These are phyloP conservation scores for Podospora anserina DNA, from an alignment of 495 filamentous ascomycete species.

Conservation along the genomic window DNA sequence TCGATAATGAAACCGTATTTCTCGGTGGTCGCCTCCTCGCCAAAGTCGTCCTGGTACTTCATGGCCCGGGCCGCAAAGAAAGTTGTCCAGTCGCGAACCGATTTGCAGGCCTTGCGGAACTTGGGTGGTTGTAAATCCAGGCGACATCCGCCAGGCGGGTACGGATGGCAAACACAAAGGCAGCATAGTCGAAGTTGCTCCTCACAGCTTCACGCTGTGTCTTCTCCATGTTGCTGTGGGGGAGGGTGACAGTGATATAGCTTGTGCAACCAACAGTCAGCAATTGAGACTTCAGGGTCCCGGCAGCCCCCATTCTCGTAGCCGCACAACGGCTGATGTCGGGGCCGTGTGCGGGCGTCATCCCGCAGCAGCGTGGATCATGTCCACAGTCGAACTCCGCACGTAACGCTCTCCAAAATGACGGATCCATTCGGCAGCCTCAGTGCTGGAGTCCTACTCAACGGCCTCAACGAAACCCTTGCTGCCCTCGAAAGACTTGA, in stretches of 20 bases:
- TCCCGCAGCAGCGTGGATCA: background rate
- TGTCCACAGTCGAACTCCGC: background rate
- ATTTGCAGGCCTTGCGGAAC: constrained; percentile 40
- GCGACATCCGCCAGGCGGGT: constrained; percentile 47
- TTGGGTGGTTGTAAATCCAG: constrained; percentile 48
- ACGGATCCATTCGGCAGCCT: background rate
- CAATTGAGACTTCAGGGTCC: background rate
- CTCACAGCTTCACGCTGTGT: constrained; percentile 12
- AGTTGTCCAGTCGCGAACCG: constrained; percentile 29
- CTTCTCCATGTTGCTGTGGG: constrained; percentile 32
- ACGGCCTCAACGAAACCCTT: background rate
- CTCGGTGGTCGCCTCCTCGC: constrained; percentile 17
- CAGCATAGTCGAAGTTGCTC: constrained; percentile 34
- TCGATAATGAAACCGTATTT: constrained; percentile 44
- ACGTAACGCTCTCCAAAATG: background rate
- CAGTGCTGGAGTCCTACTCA: background rate
- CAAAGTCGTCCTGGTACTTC: constrained; percentile 25
- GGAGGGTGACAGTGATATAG: background rate
- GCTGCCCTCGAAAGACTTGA: background rate
- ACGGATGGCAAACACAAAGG: constrained; percentile 29
- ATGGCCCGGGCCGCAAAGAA: constrained; percentile 32
- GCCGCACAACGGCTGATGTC: too few relatives aligned
- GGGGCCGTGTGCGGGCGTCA: too few relatives aligned
- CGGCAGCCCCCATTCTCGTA: background rate
- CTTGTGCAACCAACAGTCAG: background rate